Evolutionary conservation across 768 basidiomycete species (phyloP).

Genomic region (Pisolithus albus): DNA sequence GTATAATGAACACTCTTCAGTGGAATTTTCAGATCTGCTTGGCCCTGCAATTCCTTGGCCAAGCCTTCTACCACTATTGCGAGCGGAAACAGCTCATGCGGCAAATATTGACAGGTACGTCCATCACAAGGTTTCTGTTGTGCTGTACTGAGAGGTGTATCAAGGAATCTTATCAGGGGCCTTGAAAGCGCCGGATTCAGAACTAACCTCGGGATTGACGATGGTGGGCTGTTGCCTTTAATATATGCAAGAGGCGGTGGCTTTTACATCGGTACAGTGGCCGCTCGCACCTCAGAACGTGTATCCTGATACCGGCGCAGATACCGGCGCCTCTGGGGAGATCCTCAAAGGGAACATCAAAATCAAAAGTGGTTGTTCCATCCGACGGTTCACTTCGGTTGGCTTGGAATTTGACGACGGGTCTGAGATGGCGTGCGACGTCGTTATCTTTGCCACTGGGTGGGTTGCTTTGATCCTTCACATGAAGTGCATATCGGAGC

Average conservation of each 20-base stretch:
- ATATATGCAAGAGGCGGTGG: constrained; percentile 31
- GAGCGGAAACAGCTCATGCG: not conserved
- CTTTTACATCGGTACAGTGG: constrained; percentile 31
- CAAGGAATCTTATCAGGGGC: constrained; percentile 33
- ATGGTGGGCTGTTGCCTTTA: constrained; percentile 28
- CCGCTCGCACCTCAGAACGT: not conserved
- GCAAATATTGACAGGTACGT: constrained; percentile 19
- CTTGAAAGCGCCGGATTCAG: constrained; percentile 33
- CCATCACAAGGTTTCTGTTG: not conserved
- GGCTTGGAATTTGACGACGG: constrained; percentile 26
- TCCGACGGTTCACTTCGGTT: constrained; percentile 21
- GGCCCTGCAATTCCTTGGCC: constrained; percentile 16
- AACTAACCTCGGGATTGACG: constrained; percentile 33
- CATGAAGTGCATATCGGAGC: not conserved
- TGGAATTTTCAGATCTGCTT: constrained; percentile 21
- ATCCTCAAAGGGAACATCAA: constrained; percentile 47
- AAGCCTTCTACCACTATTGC: constrained; percentile 12
- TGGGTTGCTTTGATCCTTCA: constrained; percentile 8
- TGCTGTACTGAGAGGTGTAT: not conserved
- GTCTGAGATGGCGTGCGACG: constrained; percentile 21
- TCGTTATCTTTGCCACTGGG: constrained; percentile 30
- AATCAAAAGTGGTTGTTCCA: constrained; percentile 34
- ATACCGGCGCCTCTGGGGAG: constrained; percentile 36
- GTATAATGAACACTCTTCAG: constrained; percentile 21
- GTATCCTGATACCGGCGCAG: constrained; percentile 7